Evolutionary conservation across 2,329 filamentous ascomycete genomes (phyloP).

Genomic region (Calonectria multiphialidica): DNA sequence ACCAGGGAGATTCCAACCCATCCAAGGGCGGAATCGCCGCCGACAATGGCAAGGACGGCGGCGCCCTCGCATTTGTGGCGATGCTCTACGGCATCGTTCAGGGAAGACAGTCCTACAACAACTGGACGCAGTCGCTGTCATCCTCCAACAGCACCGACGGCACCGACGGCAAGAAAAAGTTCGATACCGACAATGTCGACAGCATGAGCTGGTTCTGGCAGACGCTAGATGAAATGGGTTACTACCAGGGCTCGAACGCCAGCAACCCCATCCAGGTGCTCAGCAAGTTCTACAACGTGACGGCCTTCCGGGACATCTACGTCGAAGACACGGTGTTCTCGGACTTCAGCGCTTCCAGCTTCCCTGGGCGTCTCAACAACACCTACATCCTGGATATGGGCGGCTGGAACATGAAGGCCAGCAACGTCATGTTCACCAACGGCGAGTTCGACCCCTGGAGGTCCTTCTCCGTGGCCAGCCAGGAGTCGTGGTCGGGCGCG

Average conservation of each 20-base stretch:
- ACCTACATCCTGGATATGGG: conserved; percentile 54
- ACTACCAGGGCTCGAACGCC: conserved; percentile 30
- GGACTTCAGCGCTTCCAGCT: conserved; percentile 7
- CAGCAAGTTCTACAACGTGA: conserved; percentile 24
- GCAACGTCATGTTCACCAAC: conserved; percentile 44
- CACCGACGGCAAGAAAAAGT: not conserved
- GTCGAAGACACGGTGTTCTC: conserved; percentile 1
- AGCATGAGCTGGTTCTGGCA: conserved; percentile 33
- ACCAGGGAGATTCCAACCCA: not conserved
- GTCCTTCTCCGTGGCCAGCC: conserved; percentile 28
- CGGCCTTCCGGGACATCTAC: conserved; percentile 15
- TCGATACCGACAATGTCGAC: conserved; percentile 6
- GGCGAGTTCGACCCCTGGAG: conserved; percentile 48
- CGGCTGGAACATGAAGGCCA: conserved; percentile 44
- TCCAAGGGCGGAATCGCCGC: conserved; percentile 19
- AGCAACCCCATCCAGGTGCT: conserved; percentile 16
- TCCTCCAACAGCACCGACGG: not conserved
- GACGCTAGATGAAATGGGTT: conserved; percentile 22
- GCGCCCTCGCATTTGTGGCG: conserved; percentile 19
- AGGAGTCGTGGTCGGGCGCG: conserved; percentile 15
- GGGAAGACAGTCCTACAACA: not conserved
- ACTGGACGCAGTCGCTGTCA: not conserved
- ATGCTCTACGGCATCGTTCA: conserved; percentile 22
- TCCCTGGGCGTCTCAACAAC: conserved; percentile 15
- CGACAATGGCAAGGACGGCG: conserved; percentile 12